phyloP scores from a whole-genome alignment of 1,139 yeast species.

The Meyerozyma elateridarum region DNA sequence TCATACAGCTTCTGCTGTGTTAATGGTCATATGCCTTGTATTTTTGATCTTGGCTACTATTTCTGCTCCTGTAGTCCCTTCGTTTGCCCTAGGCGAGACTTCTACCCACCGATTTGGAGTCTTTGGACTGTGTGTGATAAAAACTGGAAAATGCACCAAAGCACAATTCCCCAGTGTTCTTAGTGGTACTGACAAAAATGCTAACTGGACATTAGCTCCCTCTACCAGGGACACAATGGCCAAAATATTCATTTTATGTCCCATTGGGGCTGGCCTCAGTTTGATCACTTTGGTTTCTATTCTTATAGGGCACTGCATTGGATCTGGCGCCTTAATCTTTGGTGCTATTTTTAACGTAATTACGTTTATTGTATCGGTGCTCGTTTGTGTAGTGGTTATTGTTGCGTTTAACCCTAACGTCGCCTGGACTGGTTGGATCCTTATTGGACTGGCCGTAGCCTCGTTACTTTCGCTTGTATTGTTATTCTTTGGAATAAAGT shows the following conservation, averaged over 20 bases:
- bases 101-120: constrained; percentile 13
- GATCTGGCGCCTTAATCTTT: constrained; percentile 10
- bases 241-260: constrained; percentile 69
- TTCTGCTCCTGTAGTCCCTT: constrained; percentile 40
- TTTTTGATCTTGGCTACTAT: constrained; percentile 50
- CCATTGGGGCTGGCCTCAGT: constrained; percentile 76
- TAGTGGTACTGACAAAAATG: constrained; percentile 15
- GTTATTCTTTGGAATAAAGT: constrained; percentile 22
- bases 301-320: constrained; percentile 6
- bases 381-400: constrained; percentile 51
- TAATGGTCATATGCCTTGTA: constrained; percentile 32
- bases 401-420: constrained; percentile 59
- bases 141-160: constrained; percentile 15
- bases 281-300: constrained; percentile 27
- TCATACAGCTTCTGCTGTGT: constrained; percentile 26
- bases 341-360: constrained; percentile 33
- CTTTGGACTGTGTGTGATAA: constrained; percentile 11
- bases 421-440: constrained; percentile 66
- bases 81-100: constrained; percentile 30
- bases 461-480: constrained; percentile 34
- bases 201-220: constrained; percentile 23
- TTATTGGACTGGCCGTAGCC: constrained; percentile 60
- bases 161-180: constrained; percentile 33
- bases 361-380: constrained; percentile 47
- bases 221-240: constrained; percentile 63